These are phyloP conservation scores for Botrytis fragariae DNA, from an alignment of 2,329 filamentous ascomycete genomes.

Conservation along the genomic window DNA sequence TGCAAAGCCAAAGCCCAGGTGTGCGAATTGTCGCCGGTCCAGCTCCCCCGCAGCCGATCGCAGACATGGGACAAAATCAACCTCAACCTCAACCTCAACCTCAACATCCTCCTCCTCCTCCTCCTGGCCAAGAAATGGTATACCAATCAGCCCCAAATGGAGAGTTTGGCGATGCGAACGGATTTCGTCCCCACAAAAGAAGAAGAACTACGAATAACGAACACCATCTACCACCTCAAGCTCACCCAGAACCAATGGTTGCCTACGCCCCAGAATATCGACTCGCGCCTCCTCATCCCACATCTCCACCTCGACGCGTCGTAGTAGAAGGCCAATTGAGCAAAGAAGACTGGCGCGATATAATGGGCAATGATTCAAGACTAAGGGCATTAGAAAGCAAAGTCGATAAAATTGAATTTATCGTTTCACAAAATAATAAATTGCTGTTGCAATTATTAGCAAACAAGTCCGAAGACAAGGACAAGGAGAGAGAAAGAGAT, in stretches of 20 bases:
- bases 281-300: conserved; percentile 29
- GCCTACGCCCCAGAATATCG: conserved; percentile 7
- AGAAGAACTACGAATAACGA: conserved; percentile 35
- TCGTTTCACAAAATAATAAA: conserved; percentile 39
- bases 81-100: neutral
- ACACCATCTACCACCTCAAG: conserved; percentile 30
- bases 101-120: neutral
- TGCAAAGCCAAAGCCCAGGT: conserved; percentile 26
- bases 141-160: conserved; percentile 24
- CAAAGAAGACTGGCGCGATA: conserved; percentile 39
- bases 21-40: conserved; percentile 24
- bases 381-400: conserved; percentile 36
- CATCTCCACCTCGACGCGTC: conserved; percentile 34
- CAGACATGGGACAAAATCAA: conserved; percentile 27
- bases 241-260: conserved; percentile 32
- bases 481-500: conserved; percentile 31
- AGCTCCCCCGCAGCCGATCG: conserved; percentile 23
- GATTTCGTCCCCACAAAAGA: conserved; percentile 34
- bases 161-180: conserved; percentile 29
- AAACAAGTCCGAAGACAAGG: conserved; percentile 24
- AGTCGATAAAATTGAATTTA: conserved; percentile 37
- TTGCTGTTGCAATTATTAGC: conserved; percentile 35
- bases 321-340: conserved; percentile 37
- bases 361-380: conserved; percentile 38
- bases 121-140: conserved; percentile 27